A percentile compares a stretch with the other conserved stretches of the same genome.
These are phyloP conservation scores for Skeletonema costatum DNA, from an alignment of 108 stramenopile species.

Conservation along the genomic window DNA sequence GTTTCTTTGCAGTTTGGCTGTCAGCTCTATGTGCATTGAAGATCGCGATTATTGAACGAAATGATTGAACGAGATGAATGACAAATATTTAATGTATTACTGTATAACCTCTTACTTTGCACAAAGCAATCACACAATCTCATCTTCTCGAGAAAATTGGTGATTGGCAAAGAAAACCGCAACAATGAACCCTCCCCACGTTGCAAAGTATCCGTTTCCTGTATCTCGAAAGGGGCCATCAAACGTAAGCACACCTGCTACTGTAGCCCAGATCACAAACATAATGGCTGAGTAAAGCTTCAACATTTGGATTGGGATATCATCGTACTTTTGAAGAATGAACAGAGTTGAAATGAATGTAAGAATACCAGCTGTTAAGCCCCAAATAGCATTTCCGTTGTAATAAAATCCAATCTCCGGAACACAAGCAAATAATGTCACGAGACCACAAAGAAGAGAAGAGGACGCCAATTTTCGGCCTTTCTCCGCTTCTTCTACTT, in stretches of 20 bases:
- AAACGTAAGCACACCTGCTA: slow-evolving; percentile 52
- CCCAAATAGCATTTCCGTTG: slow-evolving; percentile 27
- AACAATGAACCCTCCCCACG: slow-evolving; percentile 52
- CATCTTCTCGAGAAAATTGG: slow-evolving; percentile 30
- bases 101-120: not conserved
- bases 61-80: not conserved
- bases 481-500: slow-evolving; percentile 18
- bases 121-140: slow-evolving; percentile 10
- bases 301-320: slow-evolving; percentile 12
- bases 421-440: slow-evolving; percentile 30
- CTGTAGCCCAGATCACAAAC: slow-evolving; percentile 29
- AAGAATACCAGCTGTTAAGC: slow-evolving; percentile 23
- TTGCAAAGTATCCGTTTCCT: slow-evolving; percentile 75
- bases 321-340: slow-evolving; percentile 21
- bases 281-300: slow-evolving; percentile 18
- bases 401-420: slow-evolving; percentile 1
- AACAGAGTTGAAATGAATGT: slow-evolving; percentile 18
- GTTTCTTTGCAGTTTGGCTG: slow-evolving; percentile 38
- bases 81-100: not conserved
- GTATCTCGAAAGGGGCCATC: slow-evolving; percentile 54
- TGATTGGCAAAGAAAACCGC: slow-evolving; percentile 29
- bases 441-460: slow-evolving; percentile 8
- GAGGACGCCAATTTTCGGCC: slow-evolving; percentile 19
- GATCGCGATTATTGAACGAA: slow-evolving; percentile 23
- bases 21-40: slow-evolving; percentile 27